These are phyloP conservation scores for Ophiosphaerella narmari DNA, from an alignment of 2,329 filamentous ascomycete genomes.

Conservation along the genomic window DNA sequence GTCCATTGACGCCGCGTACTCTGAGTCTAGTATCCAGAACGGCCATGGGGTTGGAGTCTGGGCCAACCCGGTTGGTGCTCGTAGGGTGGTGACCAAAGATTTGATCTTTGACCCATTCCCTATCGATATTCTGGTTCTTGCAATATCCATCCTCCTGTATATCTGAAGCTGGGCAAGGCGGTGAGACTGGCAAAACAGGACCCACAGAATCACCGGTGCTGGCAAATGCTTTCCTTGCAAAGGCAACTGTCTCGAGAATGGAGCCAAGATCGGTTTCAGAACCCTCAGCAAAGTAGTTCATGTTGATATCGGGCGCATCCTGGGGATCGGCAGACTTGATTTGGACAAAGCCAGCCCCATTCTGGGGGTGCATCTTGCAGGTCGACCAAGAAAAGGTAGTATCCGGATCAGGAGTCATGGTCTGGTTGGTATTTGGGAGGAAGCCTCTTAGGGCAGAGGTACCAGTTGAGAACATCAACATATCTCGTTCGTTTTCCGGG, in stretches of 20 bases:
- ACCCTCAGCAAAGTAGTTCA: constrained; percentile 44
- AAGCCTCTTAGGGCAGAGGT: constrained; percentile 57
- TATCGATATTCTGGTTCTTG: constrained; percentile 16
- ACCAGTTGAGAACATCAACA: constrained; percentile 56
- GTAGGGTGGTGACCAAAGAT: constrained; percentile 25
- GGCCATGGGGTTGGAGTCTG: constrained; percentile 32
- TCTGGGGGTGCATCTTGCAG: constrained; percentile 66
- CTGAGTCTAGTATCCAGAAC: constrained; percentile 41
- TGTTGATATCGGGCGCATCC: constrained; percentile 61
- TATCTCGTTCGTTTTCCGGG: constrained; percentile 54
- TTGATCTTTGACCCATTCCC: constrained; percentile 24
- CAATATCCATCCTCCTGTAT: constrained; percentile 23
- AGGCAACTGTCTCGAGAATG: constrained; percentile 56
- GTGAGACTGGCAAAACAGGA: constrained; percentile 38
- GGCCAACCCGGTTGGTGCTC: constrained; percentile 27
- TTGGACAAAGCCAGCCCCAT: constrained; percentile 62
- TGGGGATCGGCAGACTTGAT: constrained; percentile 64
- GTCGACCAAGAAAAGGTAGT: constrained; percentile 50
- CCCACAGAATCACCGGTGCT: constrained; percentile 54
- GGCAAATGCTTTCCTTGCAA: constrained; percentile 63
- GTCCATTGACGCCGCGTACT: constrained; percentile 53
- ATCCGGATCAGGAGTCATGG: constrained; percentile 27
- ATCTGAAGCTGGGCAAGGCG: constrained; percentile 47
- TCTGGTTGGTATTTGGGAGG: constrained; percentile 54
- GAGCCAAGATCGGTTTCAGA: constrained; percentile 59